Evolutionary conservation across 2,329 filamentous ascomycete species (phyloP).

Genomic region (Ceratocystis eucalypticola): DNA sequence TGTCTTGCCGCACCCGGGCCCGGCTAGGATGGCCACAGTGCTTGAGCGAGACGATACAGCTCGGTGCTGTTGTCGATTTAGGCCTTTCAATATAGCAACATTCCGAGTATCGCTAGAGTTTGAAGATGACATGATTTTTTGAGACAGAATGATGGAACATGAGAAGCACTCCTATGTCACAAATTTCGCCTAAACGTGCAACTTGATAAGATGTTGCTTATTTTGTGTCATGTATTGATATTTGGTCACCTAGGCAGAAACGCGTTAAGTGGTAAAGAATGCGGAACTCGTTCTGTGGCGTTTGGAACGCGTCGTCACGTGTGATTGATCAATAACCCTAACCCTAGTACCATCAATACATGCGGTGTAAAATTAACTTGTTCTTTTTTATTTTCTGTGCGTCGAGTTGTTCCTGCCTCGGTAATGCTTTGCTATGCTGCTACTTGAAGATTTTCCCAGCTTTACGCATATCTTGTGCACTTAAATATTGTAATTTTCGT

Average conservation of each 20-base stretch:
- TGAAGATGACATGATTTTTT: background rate
- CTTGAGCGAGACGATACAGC: conserved; percentile 40
- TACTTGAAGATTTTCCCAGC: background rate
- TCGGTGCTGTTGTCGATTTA: conserved; percentile 30
- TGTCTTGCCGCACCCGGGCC: conserved; percentile 71
- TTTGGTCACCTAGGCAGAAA: background rate
- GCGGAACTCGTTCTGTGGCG: background rate
- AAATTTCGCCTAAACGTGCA: background rate
- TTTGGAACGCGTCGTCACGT: background rate
- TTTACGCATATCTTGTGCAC: background rate
- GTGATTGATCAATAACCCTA: rapidly evolving
- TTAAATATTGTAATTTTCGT: background rate
- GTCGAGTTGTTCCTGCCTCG: background rate
- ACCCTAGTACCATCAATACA: background rate
- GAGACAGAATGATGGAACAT: background rate
- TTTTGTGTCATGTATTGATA: background rate
- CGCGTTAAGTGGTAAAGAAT: background rate
- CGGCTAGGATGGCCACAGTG: conserved; percentile 53
- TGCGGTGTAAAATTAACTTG: too few species aligned
- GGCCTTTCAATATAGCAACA: background rate
- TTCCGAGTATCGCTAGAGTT: background rate
- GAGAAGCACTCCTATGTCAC: background rate
- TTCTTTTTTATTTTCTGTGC: too few species aligned
- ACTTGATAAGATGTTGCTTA: too few species aligned
- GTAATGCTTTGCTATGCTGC: background rate